Evolutionary conservation across 345 rosid genomes (phyloP).

Genomic region (Citrus mangshanensis): DNA sequence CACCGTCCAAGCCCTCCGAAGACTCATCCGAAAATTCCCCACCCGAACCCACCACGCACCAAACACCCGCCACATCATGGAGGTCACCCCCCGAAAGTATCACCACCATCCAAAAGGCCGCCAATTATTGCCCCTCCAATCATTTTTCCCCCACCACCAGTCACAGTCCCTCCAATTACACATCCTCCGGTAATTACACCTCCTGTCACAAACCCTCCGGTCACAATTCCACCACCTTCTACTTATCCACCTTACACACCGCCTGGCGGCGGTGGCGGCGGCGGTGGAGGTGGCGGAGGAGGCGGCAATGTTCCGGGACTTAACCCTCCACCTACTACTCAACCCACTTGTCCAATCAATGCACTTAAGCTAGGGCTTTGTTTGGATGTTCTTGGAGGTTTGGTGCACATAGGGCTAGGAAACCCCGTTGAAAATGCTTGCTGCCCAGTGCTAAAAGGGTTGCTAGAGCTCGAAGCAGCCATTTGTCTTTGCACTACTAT

Average conservation of each 20-base stretch:
- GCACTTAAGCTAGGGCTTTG: conserved; percentile 68
- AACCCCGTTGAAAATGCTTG: conserved; percentile 66
- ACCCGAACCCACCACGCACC: conserved; percentile 35
- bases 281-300: conserved; percentile 29
- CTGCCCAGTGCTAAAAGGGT: conserved; percentile 65
- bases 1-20: conserved; percentile 24
- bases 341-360: conserved; percentile 58
- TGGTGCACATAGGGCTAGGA: conserved; percentile 69
- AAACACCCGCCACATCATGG: conserved; percentile 58
- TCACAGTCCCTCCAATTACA: conserved; percentile 37
- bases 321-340: conserved; percentile 31
- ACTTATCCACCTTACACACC: conserved; percentile 45
- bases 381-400: conserved; percentile 64
- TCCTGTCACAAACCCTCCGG: conserved; percentile 33
- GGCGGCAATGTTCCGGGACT: conserved; percentile 37
- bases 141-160: conserved; percentile 35
- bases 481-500: conserved; percentile 73
- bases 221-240: conserved; percentile 42
- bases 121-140: conserved; percentile 46
- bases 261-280: conserved; percentile 18
- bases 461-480: conserved; percentile 71
- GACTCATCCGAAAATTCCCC: conserved; percentile 26
- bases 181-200: conserved; percentile 37
- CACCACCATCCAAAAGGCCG: conserved; percentile 38
- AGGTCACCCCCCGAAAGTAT: conserved; percentile 28